A percentile compares a stretch with the other conserved stretches of the same genome.
Conservation (phyloP, 768 basidiomycete species). For the Psilocybe cubensis region DNA sequence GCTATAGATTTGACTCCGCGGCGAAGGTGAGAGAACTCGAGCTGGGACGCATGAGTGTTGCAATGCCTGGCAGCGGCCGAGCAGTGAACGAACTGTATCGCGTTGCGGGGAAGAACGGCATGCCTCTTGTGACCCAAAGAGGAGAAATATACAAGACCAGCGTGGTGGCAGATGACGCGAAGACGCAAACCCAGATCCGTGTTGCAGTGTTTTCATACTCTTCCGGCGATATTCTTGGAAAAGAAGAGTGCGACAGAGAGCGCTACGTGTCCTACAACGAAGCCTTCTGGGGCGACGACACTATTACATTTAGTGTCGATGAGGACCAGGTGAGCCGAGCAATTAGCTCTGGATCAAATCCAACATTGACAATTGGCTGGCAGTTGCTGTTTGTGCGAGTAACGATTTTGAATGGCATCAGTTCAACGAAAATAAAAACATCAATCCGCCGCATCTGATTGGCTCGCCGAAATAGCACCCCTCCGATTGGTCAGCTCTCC, state of each 20-base stretch:
- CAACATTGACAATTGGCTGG: not conserved
- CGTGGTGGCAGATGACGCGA: slow-evolving; percentile 7
- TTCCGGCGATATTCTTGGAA: slow-evolving; percentile 8
- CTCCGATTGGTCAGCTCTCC: not conserved
- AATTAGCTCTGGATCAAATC: not conserved
- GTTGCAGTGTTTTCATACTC: slow-evolving; percentile 6
- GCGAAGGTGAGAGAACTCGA: slow-evolving; percentile 7
- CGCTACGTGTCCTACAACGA: slow-evolving; percentile 10
- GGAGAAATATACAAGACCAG: slow-evolving; percentile 11
- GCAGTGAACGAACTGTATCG: slow-evolving; percentile 3
- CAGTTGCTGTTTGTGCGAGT: slow-evolving; percentile 11
- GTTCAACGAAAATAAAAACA: slow-evolving; percentile 3
- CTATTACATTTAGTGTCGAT: not conserved
- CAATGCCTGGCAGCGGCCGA: slow-evolving; percentile 3
- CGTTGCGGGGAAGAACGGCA: slow-evolving; percentile 5
- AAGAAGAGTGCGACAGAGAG: slow-evolving; percentile 1
- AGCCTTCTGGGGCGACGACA: slow-evolving; percentile 13
- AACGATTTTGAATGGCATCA: slow-evolving; percentile 7
- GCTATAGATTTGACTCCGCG: slow-evolving; percentile 6
- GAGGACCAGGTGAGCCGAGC: slow-evolving; percentile 6
- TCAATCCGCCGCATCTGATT: not conserved
- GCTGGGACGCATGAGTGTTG: slow-evolving; percentile 2
- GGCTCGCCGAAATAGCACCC: not conserved
- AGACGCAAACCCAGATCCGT: slow-evolving; percentile 4
- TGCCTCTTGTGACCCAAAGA: slow-evolving; percentile 13